Conservation (phyloP, 1,284 basidiomycete species). For the Leccinum laetum region DNA sequence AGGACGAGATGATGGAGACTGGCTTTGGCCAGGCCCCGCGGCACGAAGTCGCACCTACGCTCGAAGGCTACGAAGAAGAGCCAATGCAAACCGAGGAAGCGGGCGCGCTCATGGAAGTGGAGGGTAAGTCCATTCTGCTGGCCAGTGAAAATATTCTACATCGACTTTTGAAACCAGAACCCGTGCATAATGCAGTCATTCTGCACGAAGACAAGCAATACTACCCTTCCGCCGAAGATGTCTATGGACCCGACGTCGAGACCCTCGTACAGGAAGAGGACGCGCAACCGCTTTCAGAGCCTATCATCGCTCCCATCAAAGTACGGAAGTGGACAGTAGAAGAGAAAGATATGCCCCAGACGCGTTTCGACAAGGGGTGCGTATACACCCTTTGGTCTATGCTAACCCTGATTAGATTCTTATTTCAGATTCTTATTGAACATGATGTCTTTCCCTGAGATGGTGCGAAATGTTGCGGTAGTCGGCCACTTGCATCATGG, state of each 20-base stretch:
- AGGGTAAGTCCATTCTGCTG: slow-evolving; percentile 52
- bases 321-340: slow-evolving; percentile 90
- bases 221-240: slow-evolving; percentile 90
- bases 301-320: slow-evolving; percentile 96
- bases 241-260: slow-evolving; percentile 95
- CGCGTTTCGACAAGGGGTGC: slow-evolving; percentile 91
- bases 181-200: slow-evolving; percentile 82
- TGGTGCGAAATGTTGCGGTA: slow-evolving; percentile 94
- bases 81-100: slow-evolving; percentile 57
- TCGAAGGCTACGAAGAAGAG: slow-evolving; percentile 79
- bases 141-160: slow-evolving; percentile 1
- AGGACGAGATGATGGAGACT: slow-evolving; percentile 64
- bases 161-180: slow-evolving; percentile 43
- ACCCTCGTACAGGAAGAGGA: slow-evolving; percentile 99
- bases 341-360: slow-evolving; percentile 93
- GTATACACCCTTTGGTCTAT: slow-evolving; percentile 25
- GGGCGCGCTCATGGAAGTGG: slow-evolving; percentile 77
- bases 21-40: slow-evolving; percentile 41
- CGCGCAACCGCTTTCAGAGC: slow-evolving; percentile 92
- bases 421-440: slow-evolving; percentile 82
- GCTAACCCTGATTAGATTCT: slow-evolving; percentile 15
- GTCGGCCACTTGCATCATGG: slow-evolving; percentile 98
- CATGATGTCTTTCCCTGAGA: slow-evolving; percentile 91
- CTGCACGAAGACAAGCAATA: slow-evolving; percentile 99
- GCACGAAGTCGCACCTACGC: slow-evolving; percentile 42